Evolutionary conservation across 2,329 filamentous ascomycete genomes (phyloP).

Genomic region (Sporothrix schenckii): DNA sequence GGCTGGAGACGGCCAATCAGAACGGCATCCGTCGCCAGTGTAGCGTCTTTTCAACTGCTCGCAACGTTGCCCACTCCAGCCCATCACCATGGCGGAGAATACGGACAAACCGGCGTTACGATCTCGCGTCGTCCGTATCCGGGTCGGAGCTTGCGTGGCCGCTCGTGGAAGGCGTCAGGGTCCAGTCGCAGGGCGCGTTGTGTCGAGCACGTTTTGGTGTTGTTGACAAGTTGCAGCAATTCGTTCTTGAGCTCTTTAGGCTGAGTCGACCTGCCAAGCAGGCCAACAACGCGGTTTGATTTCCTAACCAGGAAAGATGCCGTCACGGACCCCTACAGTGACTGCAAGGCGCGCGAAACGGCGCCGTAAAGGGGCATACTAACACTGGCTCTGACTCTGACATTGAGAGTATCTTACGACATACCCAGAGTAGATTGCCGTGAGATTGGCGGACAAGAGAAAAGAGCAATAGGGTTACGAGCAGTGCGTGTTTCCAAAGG

Average conservation of each 20-base stretch:
- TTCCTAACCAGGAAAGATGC: conserved; percentile 8
- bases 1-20: not conserved
- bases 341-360: no score
- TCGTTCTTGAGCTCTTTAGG: not conserved
- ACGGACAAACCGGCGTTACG: conserved; percentile 9
- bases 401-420: no score
- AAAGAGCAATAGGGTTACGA: not conserved
- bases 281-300: not conserved
- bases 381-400: no score
- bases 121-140: not conserved
- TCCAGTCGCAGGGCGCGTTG: no score
- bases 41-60: no score
- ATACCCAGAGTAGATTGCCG: not conserved
- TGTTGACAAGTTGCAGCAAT: no score
- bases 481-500: conserved; percentile 10
- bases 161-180: not conserved
- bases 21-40: no score
- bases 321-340: not conserved
- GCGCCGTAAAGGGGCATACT: no score
- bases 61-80: no score
- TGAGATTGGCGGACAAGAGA: not conserved
- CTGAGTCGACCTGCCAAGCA: not conserved
- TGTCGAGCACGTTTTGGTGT: no score
- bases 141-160: not conserved
- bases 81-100: not conserved